Evolutionary conservation across 2,329 filamentous ascomycete genomes (phyloP).

Genomic region (Ophiostoma populinum): DNA sequence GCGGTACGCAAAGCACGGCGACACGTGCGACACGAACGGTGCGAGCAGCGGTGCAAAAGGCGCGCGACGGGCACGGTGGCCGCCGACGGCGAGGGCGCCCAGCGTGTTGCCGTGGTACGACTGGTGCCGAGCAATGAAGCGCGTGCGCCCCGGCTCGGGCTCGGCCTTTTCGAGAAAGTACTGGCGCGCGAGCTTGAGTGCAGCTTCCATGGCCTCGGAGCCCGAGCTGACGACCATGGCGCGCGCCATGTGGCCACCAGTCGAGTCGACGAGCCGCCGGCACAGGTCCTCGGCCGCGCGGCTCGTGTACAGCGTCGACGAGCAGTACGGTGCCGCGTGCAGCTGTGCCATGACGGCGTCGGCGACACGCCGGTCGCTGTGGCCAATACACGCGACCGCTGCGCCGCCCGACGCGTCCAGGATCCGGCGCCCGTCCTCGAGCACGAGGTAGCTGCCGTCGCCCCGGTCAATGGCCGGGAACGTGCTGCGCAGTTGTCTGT

Average conservation of each 20-base stretch:
- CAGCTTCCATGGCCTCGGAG: slow-evolving; percentile 48
- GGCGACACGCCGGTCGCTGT: slow-evolving; percentile 24
- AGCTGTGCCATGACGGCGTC: slow-evolving; percentile 24
- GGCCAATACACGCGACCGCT: slow-evolving; percentile 29
- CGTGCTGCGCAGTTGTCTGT: slow-evolving; percentile 19
- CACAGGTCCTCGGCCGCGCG: slow-evolving; percentile 23
- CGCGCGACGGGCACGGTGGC: slow-evolving; percentile 40
- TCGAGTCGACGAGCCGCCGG: slow-evolving; percentile 19
- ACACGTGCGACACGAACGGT: slow-evolving; percentile 40
- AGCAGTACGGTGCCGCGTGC: slow-evolving; percentile 23
- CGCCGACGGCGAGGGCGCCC: slow-evolving; percentile 46
- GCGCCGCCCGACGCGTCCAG: slow-evolving; percentile 29
- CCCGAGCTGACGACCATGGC: slow-evolving; percentile 25
- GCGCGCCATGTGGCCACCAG: slow-evolving; percentile 20
- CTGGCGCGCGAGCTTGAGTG: slow-evolving; percentile 46
- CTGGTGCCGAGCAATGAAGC: slow-evolving; percentile 48
- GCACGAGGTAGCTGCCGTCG: slow-evolving; percentile 21
- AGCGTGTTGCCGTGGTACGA: slow-evolving; percentile 61
- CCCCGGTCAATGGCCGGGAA: slow-evolving; percentile 19
- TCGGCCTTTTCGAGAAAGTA: slow-evolving; percentile 41
- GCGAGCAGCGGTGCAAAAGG: slow-evolving; percentile 46
- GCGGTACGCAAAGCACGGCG: slow-evolving; percentile 50
- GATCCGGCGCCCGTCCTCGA: slow-evolving; percentile 23
- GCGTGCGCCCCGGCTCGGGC: slow-evolving; percentile 35
- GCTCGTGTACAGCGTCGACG: slow-evolving; percentile 25